Evolutionary conservation across 2,329 filamentous ascomycete genomes (phyloP), one percentile per base, ranked within the genome.

Genomic region (Didymella lethalis): DNA sequence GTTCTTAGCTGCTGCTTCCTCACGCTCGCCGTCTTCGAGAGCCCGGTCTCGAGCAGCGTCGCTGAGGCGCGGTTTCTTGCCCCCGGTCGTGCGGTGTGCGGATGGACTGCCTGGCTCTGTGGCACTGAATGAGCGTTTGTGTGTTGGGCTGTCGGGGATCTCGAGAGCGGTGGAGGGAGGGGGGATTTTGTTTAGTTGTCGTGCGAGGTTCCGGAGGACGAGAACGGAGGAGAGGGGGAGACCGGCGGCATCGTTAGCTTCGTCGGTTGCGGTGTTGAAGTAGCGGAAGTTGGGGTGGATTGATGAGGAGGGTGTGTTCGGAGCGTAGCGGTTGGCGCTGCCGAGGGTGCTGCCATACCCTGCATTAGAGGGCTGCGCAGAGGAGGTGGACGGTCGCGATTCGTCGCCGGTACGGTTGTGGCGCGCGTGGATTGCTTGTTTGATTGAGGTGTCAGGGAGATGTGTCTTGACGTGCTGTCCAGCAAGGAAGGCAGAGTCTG

Each of bases 171-270:
- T 51, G 1, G 68, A 61, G 0, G 73, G 72, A 0, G 70, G 71
- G 2, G 72, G 69, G 3, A 79, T 69, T 54, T 78, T 79, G 20
- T 71, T 74, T 25, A 80, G 69, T 56, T 78, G 75, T 25, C 80
- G 77, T 12, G 91, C 91, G 61, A 95, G 86, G 72, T 95, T 95
- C 29, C 91, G 86, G 45, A 95, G 82, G 34, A 95, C 90, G 28
- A 94, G 82, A 14, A 90, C 88, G 2, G 90, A 89, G 54, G 89
- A 91, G 7, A 94, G 82, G n/a, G 91, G 90, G 34, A 94, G 88
- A 5, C 91, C 91, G 0, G 89, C 89, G 2, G 91, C 88, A 69
- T 92, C 81, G 53, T 67, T 65, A 4, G 74, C 72, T 64, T 85
- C 83, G 62, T 85, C 83, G 14, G 77, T 76, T 0, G 78, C 74